Conservation (phyloP, 257 asterid genomes). For the Gentiana dahurica region DNA sequence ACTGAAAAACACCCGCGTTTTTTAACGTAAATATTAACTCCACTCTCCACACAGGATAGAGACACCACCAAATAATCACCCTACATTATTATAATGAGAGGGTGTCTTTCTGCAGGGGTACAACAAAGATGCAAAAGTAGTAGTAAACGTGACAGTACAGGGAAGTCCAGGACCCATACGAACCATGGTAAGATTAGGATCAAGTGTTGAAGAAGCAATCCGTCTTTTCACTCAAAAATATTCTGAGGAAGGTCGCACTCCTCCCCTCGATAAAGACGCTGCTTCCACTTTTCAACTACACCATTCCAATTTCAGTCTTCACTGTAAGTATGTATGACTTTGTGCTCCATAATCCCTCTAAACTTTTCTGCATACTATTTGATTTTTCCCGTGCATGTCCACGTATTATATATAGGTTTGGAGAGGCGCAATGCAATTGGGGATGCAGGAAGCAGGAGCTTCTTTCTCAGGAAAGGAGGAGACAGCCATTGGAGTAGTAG, state of each 20-base stretch:
- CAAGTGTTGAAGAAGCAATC: constrained; percentile 50
- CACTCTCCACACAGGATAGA: too few species aligned
- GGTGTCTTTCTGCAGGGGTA: constrained; percentile 18
- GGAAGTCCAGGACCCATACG: constrained; percentile 75
- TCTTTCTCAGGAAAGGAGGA: constrained; percentile 40
- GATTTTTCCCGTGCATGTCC: too few species aligned
- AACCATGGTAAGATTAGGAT: constrained; percentile 59
- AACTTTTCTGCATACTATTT: not conserved
- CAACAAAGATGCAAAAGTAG: constrained; percentile 57
- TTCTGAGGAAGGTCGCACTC: constrained; percentile 58
- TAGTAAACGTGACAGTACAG: constrained; percentile 58
- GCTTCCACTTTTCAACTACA: constrained; percentile 43
- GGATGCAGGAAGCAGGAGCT: constrained; percentile 54
- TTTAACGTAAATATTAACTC: too few species aligned
- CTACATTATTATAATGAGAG: too few species aligned
- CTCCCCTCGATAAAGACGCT: constrained; percentile 34
- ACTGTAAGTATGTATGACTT: not conserved
- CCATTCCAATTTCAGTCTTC: constrained; percentile 59
- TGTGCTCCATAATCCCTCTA: too few species aligned
- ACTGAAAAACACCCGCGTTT: too few species aligned
- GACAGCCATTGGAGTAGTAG: not conserved
- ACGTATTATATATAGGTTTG: constrained; percentile 33
- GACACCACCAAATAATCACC: too few species aligned
- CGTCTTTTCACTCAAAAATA: constrained; percentile 39
- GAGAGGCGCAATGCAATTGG: constrained; percentile 55